Evolutionary conservation across 768 basidiomycete genomes (phyloP).

Genomic region (Tylopilus sp.): DNA sequence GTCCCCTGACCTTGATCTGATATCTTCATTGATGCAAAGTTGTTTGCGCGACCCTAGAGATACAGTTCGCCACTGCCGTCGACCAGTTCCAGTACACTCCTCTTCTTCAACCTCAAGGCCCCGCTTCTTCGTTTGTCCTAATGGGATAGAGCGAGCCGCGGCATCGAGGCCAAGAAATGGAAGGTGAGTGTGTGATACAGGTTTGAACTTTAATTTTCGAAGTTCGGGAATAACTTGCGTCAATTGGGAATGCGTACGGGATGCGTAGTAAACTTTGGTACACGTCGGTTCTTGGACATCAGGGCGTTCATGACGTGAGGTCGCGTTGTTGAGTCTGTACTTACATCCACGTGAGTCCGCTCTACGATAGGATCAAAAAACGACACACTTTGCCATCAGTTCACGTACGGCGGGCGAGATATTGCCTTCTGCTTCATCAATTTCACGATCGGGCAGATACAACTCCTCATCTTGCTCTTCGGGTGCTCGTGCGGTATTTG

Average conservation of each 20-base stretch:
- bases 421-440: conserved; percentile 43
- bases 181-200: conserved; percentile 17
- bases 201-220: conserved; percentile 57
- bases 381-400: conserved; percentile 70
- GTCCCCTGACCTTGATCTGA: conserved; percentile 60
- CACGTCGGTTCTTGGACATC: conserved; percentile 50
- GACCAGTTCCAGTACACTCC: conserved; percentile 24
- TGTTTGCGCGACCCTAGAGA: conserved; percentile 88
- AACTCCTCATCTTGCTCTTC: conserved; percentile 53
- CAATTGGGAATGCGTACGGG: conserved; percentile 94
- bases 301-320: conserved; percentile 4
- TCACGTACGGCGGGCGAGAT: conserved; percentile 76
- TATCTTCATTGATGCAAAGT: conserved; percentile 85
- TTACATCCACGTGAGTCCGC: neutral
- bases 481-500: conserved; percentile 10
- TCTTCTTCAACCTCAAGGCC: conserved; percentile 21
- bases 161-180: conserved; percentile 11
- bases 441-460: conserved; percentile 65
- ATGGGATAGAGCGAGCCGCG: neutral
- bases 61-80: conserved; percentile 54
- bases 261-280: conserved; percentile 90
- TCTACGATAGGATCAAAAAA: neutral
- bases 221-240: conserved; percentile 88
- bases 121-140: conserved; percentile 18
- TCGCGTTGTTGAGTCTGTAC: conserved; percentile 16